Evolutionary conservation across 768 basidiomycete species (phyloP), one percentile per base, ranked within the genome.

Genomic region (Phylloporus sp.): DNA sequence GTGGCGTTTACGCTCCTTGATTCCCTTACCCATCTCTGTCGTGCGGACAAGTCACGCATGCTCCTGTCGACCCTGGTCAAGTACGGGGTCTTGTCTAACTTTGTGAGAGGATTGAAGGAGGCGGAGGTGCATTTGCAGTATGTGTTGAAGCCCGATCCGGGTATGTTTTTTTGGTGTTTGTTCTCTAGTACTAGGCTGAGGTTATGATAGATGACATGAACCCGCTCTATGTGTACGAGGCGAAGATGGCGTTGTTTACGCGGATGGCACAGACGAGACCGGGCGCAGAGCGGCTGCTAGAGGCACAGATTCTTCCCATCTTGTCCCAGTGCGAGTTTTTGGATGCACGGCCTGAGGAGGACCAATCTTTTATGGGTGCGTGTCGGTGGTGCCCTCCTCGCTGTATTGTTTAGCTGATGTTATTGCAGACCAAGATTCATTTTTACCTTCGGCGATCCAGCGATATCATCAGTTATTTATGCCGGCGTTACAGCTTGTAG

Each of bases 1-100:
- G 83, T 97, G 15, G 91, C 95, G 9, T 97, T 94, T 65, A 88
- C 94, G 76, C 74, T 93, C 3, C 75, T 97, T 38, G 91, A 95
- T 59, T 84, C 88, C 1, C 76, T 95, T 8, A 78, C 88, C 16
- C 80, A 87, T 39, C 72, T 95, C 0, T 88, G 84, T 34, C 80
- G 80, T 24, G 68, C 73, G 43, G 87, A 92, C 57, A 86, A 82
- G 69, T 85, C 86, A 43, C 78, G 87, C 48, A 61, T 74, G 11
- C 73, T 90, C 20, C 67, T 90, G 40, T 65, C 74, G 10, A 70
- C 79, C 2, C 70, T 97, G 23, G 76, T 76, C 23, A 78, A 84
- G 40, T 82, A 89, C 58, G 95, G 95, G 0, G 86, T 86, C 60
- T 66, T 97, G 53, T 70, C 81, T 10, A 89, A 85, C 56, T 92